Percentiles rank a stretch among this genome's conserved stretches.
phyloP scores from a whole-genome alignment of 2,329 filamentous ascomycete genomes.

The Parascedosporium putredinis region DNA sequence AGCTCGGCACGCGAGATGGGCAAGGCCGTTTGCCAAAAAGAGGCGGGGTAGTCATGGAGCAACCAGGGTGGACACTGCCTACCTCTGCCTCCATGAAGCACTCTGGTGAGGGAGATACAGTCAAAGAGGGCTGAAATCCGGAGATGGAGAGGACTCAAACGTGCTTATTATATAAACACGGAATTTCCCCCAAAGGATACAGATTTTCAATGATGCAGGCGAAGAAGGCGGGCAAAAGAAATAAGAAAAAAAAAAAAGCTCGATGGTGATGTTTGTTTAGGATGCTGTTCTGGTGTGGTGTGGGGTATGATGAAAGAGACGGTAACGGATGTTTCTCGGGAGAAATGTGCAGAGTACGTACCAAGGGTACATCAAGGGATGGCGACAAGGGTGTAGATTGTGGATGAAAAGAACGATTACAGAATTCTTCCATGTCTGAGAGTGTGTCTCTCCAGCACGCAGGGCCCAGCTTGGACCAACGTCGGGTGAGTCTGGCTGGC shows the following conservation, averaged over 20 bases:
- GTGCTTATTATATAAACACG: not conserved
- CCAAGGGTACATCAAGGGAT: not conserved
- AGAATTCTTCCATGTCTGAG: not conserved
- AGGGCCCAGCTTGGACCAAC: no score
- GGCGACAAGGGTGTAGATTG: not conserved
- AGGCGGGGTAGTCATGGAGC: slow-evolving; percentile 3
- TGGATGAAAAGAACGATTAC: not conserved
- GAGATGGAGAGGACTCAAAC: not conserved
- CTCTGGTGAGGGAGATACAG: not conserved
- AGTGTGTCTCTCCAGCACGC: not conserved
- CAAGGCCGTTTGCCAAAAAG: not conserved
- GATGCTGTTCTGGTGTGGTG: slow-evolving; percentile 4
- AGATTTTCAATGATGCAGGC: not conserved
- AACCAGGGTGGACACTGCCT: not conserved
- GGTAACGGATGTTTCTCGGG: not conserved
- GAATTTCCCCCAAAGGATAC: not conserved
- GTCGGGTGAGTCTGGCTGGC: no score
- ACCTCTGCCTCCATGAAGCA: slow-evolving; percentile 10
- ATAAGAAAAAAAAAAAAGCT: slow-evolving; percentile 6
- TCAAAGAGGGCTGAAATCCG: not conserved
- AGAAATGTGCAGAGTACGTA: not conserved
- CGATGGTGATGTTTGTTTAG: slow-evolving; percentile 6
- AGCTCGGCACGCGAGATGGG: not conserved
- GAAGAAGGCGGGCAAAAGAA: not conserved
- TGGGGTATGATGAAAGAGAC: slow-evolving; percentile 4